A percentile compares a stretch with the other conserved stretches of the same genome.
Evolutionary conservation across 805 yeast species (phyloP).

Genomic region (Zygotorulaspora sp.): DNA sequence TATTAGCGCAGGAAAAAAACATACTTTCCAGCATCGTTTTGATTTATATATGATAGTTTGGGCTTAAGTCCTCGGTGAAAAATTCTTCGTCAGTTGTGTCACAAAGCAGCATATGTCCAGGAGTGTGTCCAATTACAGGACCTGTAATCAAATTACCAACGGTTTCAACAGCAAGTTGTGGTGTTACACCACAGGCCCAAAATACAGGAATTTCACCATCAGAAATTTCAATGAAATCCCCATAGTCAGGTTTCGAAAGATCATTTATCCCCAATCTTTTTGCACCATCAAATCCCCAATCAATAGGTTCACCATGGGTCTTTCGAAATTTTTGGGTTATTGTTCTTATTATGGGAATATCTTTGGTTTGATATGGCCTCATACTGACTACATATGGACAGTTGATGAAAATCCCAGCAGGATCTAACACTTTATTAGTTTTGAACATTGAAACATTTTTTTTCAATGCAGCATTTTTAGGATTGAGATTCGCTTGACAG

Average conservation of each 20-base stretch:
- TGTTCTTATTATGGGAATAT: slow-evolving; percentile 31
- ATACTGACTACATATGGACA: slow-evolving; percentile 40
- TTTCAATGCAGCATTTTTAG: slow-evolving; percentile 24
- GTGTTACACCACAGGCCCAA: slow-evolving; percentile 45
- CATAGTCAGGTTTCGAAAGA: slow-evolving; percentile 36
- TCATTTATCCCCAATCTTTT: slow-evolving; percentile 36
- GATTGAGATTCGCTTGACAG: slow-evolving; percentile 29
- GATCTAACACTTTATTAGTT: slow-evolving; percentile 25
- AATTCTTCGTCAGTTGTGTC: slow-evolving; percentile 24
- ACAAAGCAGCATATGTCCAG: slow-evolving; percentile 38
- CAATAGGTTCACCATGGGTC: slow-evolving; percentile 42
- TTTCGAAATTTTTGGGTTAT: slow-evolving; percentile 32
- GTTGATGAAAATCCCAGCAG: slow-evolving; percentile 34
- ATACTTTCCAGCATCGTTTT: no score
- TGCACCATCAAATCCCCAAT: slow-evolving; percentile 39
- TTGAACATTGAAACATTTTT: slow-evolving; percentile 30
- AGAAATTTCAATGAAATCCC: slow-evolving; percentile 32
- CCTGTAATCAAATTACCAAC: slow-evolving; percentile 28
- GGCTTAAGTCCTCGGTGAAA: no score
- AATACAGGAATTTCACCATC: slow-evolving; percentile 41
- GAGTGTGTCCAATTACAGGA: slow-evolving; percentile 35
- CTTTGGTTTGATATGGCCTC: slow-evolving; percentile 37
- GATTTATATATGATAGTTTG: no score
- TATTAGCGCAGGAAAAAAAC: no score
- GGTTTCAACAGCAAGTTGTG: slow-evolving; percentile 21